Base-by-base conservation (phyloP, 306 rosid species). In the Abrus pulchellus region DNA sequence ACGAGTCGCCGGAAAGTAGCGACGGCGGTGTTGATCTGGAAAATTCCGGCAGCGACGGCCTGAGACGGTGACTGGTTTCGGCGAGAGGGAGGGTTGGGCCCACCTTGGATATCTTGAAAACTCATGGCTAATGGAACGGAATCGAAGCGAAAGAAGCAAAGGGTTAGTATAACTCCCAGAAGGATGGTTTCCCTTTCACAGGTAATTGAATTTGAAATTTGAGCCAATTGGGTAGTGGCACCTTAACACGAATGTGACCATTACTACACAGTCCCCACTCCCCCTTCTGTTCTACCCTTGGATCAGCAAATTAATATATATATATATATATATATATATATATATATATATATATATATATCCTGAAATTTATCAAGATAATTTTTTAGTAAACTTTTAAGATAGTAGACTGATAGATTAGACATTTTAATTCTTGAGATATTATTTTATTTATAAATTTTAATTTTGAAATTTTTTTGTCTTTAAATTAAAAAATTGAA, bases 1-100 rank as follows among this genome's bases (percentile, higher is more conserved):
- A 90, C 95, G 59, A 90, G 89, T 13, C 97, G 92, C 3, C 89
- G 93, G 83, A 90, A 92, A 80, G 86, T 83, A 64, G 85, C 80
- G 33, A 89, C 93, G 88, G 95, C 89, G 9, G 95, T 90, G 82
- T 92, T 92, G 85, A 92, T 89, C 93, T 92, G 95, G 84, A 89
- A 92, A 80, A 92, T 90, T 45, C 90, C 93, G 44, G 95, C 90
- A 4, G 95, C 92, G 47, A 92, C 80, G 43, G 89, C 93, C 82
- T 90, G 97, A 7, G 94, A 82, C 28, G 85, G 93, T 0, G 87
- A 48, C 52, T 78, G 78, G 79, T 0, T 69, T 6, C 79, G 67
- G 5, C 82, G 75, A 32, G 72, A 7, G 59, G 83, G 36, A 38
- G 53, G 59, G 74, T 47, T 62, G 36, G 83, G 29, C 43, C 83